Conservation (phyloP, 2,329 filamentous ascomycete species). For the Setomelanomma holmii region DNA sequence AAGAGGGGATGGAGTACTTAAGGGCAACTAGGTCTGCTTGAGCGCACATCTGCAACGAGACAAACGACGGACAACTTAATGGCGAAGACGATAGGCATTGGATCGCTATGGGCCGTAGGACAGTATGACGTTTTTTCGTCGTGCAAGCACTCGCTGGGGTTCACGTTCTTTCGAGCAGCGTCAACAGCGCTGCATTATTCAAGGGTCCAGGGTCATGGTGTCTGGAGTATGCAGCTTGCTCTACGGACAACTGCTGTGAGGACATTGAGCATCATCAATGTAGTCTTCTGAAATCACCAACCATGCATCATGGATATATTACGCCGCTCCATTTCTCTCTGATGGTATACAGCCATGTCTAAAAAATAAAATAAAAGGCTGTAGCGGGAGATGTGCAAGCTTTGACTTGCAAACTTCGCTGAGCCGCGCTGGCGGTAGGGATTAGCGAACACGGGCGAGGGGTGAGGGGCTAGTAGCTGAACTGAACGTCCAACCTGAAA, state of each 20-base stretch:
- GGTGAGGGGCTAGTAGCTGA: constrained; percentile 5
- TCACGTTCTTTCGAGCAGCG: no score
- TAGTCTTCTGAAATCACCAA: no score
- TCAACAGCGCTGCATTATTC: neutral
- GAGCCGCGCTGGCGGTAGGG: constrained; percentile 8
- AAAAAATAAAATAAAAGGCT: no score
- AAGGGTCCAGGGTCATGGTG: no score
- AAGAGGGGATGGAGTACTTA: constrained; percentile 46
- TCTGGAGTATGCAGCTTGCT: constrained; percentile 14
- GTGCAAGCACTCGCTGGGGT: no score
- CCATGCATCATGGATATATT: no score
- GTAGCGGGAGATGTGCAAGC: constrained; percentile 13
- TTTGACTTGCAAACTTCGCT: neutral
- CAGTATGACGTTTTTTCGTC: no score
- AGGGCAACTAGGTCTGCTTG: constrained; percentile 19
- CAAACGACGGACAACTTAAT: neutral
- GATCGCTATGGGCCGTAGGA: neutral
- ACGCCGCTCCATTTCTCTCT: no score
- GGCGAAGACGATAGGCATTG: neutral
- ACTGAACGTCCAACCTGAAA: neutral
- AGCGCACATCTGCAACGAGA: neutral
- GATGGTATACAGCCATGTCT: no score
- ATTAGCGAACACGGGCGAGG: constrained; percentile 27
- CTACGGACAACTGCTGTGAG: constrained; percentile 16
- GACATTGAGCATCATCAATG: neutral